These are phyloP conservation scores for Claviceps pazoutovae DNA, from an alignment of 2,329 filamentous ascomycete species.

Conservation along the genomic window DNA sequence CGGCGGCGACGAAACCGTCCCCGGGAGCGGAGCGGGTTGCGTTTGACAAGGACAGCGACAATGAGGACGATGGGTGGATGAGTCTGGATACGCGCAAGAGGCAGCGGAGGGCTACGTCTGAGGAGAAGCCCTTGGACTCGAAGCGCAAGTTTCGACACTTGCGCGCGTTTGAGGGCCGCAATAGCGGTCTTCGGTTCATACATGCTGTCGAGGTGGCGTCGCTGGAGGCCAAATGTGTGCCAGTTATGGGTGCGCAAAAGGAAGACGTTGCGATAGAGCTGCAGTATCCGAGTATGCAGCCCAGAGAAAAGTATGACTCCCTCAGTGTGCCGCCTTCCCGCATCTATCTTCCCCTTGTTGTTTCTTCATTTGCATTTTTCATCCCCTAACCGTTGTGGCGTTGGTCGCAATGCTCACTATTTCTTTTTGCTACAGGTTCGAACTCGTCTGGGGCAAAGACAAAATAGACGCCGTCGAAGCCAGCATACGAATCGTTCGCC, in stretches of 20 bases:
- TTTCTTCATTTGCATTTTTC: not conserved
- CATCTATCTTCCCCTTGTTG: not conserved
- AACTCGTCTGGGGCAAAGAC: constrained; percentile 66
- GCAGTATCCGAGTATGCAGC: constrained; percentile 68
- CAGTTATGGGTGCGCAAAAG: constrained; percentile 32
- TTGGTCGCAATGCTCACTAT: not conserved
- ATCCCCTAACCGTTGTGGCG: not conserved
- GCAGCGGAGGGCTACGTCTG: constrained; percentile 27
- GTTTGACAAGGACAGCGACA: constrained; percentile 37
- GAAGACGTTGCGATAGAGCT: constrained; percentile 51
- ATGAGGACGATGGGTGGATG: constrained; percentile 39
- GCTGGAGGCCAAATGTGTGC: constrained; percentile 34
- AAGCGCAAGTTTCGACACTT: constrained; percentile 33
- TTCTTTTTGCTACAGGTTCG: constrained; percentile 20
- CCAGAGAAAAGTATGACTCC: constrained; percentile 46
- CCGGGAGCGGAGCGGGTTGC: constrained; percentile 34
- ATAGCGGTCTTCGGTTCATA: constrained; percentile 33
- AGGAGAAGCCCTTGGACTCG: constrained; percentile 29
- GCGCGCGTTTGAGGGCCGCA: constrained; percentile 29
- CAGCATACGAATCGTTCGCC: constrained; percentile 55
- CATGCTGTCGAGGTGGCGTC: constrained; percentile 45
- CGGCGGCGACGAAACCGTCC: constrained; percentile 19
- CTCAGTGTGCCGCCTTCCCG: not conserved
- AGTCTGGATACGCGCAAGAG: constrained; percentile 34
- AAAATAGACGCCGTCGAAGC: constrained; percentile 65